phyloP scores from a whole-genome alignment of 1,284 basidiomycete species.

The Melampsora larici-populina region DNA sequence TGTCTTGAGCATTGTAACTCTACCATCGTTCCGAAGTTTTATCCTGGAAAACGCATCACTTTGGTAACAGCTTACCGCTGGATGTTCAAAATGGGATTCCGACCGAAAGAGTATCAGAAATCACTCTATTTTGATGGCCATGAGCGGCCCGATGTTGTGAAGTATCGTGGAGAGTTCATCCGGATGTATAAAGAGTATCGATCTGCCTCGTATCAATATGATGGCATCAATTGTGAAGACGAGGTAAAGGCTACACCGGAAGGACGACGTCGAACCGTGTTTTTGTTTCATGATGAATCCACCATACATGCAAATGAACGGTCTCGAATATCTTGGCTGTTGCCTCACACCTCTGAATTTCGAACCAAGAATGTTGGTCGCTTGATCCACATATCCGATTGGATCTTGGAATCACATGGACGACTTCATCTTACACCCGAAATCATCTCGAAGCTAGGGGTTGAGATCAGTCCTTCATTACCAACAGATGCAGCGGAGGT shows the following conservation, averaged over 20 bases:
- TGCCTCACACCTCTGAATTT: neutral
- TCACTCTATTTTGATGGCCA: slow-evolving; percentile 25
- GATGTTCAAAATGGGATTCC: slow-evolving; percentile 10
- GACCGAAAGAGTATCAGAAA: neutral
- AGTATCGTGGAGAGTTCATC: neutral
- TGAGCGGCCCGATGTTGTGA: slow-evolving; percentile 3
- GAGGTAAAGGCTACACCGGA: neutral
- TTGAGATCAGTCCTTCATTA: no score
- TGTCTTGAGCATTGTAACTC: neutral
- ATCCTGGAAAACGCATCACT: neutral
- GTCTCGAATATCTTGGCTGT: slow-evolving; percentile 1
- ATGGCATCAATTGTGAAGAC: no score
- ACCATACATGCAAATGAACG: slow-evolving; percentile 15
- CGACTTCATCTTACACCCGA: neutral
- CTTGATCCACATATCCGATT: slow-evolving; percentile 15
- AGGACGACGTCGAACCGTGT: neutral
- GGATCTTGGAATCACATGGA: neutral
- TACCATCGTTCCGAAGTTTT: slow-evolving; percentile 2
- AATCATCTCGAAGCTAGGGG: no score
- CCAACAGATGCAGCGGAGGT: neutral
- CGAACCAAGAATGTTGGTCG: slow-evolving; percentile 12
- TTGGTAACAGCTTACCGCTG: neutral
- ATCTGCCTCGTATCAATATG: no score
- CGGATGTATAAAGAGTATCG: no score
- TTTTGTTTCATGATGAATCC: no score